Base-by-base conservation (phyloP, 2,329 filamentous ascomycete species). In the Colletotrichum costaricense region DNA sequence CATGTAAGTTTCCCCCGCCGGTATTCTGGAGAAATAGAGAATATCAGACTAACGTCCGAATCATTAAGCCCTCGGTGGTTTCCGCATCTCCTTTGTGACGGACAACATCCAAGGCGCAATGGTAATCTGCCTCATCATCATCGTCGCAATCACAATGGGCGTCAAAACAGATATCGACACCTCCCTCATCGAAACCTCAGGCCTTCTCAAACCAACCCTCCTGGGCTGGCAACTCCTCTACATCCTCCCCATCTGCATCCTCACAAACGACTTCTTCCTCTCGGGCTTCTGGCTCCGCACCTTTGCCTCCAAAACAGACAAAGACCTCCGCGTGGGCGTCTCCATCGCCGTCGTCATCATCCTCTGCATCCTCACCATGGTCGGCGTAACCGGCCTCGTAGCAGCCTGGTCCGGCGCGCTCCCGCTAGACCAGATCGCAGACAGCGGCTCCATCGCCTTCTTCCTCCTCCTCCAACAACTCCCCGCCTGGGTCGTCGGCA, bases 251-350 rank as follows among this genome's bases (percentile, higher is more conserved):
- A 89, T 97, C 6, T 94, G 94, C 57, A 89, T 97, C 75, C 80
- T 95, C 69, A 95, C 94, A 72, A 97, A 96, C 84, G 92, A 95
- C 85, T 95, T 97, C 86, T 97, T 97, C 85, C 86, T 97, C 56
- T 94, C 93, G 38, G 93, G 91, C 76, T 95, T 94, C 82, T 97
- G 94, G 94, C 89, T 96, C 81, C 92, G 94, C 63, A 94, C 94
- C 5, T 97, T 97, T 78, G 93, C 94, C 22, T 93, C 93, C 64
- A 92, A 90, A 81, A 94, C 93, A 0, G 94, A 97, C 86, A 92
- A 88, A 78, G 94, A 96, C 79, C 89, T 97, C 7, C 92, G 90
- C 86, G 86, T 95, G 67, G 94, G 94, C 62, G 88, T 94, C 35
- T 88, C 88, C n/a, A 86, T 94, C 63, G 93, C 94, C 22, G 89